phyloP scores from a whole-genome alignment of 2,329 filamentous ascomycete species.

The Epichloe gansuensis region DNA sequence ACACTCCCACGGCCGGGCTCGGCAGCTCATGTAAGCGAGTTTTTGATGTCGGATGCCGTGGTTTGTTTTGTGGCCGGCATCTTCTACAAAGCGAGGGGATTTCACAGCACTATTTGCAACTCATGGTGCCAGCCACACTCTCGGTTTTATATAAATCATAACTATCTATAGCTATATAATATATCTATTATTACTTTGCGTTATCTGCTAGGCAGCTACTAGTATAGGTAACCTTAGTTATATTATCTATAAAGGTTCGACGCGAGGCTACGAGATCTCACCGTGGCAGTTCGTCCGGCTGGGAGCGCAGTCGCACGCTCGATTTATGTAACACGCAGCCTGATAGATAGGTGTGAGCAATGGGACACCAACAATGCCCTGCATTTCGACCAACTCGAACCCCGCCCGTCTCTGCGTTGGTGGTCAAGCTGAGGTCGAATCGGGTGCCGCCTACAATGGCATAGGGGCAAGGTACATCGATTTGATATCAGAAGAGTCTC shows the following conservation, averaged over 20 bases:
- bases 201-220: no score
- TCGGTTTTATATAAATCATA: no score
- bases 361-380: constrained; percentile 14
- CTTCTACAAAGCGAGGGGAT: not conserved
- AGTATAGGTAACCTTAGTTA: no score
- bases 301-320: constrained; percentile 16
- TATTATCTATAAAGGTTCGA: no score
- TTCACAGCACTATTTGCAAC: not conserved
- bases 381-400: constrained; percentile 30
- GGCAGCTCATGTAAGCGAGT: no score
- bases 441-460: constrained; percentile 50
- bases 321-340: constrained; percentile 17
- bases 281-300: constrained; percentile 13
- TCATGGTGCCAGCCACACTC: no score
- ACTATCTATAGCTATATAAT: no score
- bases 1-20: no score
- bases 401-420: constrained; percentile 39
- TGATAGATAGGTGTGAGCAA: not conserved
- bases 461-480: constrained; percentile 25
- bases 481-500: not conserved
- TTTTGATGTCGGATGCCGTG: no score
- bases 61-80: no score
- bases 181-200: no score
- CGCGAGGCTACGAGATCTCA: no score
- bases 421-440: constrained; percentile 42